Evolutionary conservation across 2,329 filamentous ascomycete genomes (phyloP).

Genomic region (Colletotrichum sp.): DNA sequence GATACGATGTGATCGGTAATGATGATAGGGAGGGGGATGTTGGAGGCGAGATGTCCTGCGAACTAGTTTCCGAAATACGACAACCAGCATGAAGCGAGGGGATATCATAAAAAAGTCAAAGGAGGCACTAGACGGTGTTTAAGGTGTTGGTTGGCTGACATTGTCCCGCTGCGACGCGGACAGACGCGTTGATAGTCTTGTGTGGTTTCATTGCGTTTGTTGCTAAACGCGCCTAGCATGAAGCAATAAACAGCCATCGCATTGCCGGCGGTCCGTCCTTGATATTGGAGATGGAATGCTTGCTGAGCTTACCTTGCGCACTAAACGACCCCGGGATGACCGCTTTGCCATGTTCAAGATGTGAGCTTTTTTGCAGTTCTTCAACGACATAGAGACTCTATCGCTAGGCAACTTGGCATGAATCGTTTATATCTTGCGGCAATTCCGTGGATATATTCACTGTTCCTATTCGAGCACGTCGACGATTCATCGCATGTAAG

Average conservation of each 20-base stretch:
- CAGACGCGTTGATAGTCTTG: slow-evolving; percentile 1
- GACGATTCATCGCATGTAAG: not conserved
- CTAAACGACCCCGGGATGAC: not conserved
- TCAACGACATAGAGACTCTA: not conserved
- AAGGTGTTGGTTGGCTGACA: not conserved
- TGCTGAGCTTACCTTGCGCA: not conserved
- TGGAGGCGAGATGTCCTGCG: not conserved
- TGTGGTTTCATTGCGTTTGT: not conserved
- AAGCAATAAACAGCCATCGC: not conserved
- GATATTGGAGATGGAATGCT: not conserved
- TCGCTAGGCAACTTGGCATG: not conserved
- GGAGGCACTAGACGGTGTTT: not conserved
- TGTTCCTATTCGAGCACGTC: not conserved
- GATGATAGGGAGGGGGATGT: not conserved
- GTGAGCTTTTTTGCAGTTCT: not conserved
- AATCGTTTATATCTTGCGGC: not conserved
- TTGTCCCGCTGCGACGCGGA: not conserved
- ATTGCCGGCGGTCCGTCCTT: not conserved
- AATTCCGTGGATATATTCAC: not conserved
- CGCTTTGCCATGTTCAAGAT: not conserved
- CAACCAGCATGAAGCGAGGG: not conserved
- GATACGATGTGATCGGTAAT: slow-evolving; percentile 1
- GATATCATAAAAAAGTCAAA: not conserved
- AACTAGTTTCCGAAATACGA: not conserved
- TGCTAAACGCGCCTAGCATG: slow-evolving; percentile 8